phyloP scores from a whole-genome alignment of 1,139 yeast genomes.

The Geotrichum histeridarum region DNA sequence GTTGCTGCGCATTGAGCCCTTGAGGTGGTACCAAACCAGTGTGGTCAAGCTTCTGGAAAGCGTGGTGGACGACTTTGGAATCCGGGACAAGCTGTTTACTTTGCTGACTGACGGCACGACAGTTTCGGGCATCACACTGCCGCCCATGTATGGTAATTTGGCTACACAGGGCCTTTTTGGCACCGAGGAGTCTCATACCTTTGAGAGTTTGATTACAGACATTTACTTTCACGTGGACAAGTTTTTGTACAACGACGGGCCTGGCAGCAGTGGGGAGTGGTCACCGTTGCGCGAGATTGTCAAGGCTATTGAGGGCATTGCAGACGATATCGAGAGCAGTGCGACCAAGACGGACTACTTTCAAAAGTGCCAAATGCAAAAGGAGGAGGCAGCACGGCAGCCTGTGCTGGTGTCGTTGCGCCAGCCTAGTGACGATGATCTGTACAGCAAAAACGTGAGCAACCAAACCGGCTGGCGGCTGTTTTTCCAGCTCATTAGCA shows the following conservation, averaged over 20 bases:
- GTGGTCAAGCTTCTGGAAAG: constrained; percentile 16
- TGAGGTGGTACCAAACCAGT: constrained; percentile 17
- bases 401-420: constrained; percentile 12
- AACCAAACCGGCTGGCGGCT: constrained; percentile 19
- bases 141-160: constrained; percentile 9
- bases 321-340: constrained; percentile 16
- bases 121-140: neutral
- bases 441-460: constrained; percentile 17
- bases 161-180: neutral
- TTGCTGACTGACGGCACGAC: constrained; percentile 13
- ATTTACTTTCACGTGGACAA: constrained; percentile 13
- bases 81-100: constrained; percentile 17
- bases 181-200: neutral
- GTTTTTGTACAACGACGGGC: constrained; percentile 5
- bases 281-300: constrained; percentile 10
- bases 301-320: constrained; percentile 16
- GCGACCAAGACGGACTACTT: constrained; percentile 14
- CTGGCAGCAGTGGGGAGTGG: neutral
- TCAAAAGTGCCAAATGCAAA: constrained; percentile 10
- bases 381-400: constrained; percentile 5
- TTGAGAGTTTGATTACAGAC: constrained; percentile 15
- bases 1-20: constrained; percentile 15
- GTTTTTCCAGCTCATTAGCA: constrained; percentile 14
- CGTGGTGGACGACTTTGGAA: constrained; percentile 15
- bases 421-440: constrained; percentile 16